Percentiles rank a stretch among this genome's conserved stretches.
These are phyloP conservation scores for Paracoccidioides brasiliensis DNA, from an alignment of 2,329 filamentous ascomycete species.

Conservation along the genomic window DNA sequence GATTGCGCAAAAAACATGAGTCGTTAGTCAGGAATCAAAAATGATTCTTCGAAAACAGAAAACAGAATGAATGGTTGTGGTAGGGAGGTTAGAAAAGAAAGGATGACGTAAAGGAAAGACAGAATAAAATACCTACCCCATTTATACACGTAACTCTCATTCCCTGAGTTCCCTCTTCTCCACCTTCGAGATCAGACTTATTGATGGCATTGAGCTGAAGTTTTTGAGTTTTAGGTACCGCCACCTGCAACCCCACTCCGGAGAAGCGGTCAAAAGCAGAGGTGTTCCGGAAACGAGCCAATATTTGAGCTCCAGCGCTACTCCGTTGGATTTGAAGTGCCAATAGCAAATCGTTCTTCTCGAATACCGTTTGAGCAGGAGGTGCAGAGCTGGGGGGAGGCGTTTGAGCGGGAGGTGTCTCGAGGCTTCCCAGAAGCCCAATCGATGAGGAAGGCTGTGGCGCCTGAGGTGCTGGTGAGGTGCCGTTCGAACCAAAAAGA, in stretches of 20 bases:
- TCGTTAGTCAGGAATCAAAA: neutral
- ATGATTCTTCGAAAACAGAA: neutral
- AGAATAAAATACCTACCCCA: constrained; percentile 55
- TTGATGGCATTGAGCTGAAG: constrained; percentile 85
- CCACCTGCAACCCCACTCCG: constrained; percentile 75
- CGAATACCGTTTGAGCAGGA: constrained; percentile 59
- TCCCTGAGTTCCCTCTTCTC: constrained; percentile 73
- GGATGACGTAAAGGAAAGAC: neutral
- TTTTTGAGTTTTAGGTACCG: constrained; percentile 92
- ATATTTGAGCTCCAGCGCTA: constrained; percentile 56
- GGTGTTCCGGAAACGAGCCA: constrained; percentile 70
- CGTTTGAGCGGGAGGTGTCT: constrained; percentile 38
- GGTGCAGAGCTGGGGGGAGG: constrained; percentile 33
- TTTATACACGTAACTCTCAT: constrained; percentile 79
- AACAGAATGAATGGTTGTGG: neutral
- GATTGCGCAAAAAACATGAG: neutral
- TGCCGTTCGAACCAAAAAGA: constrained; percentile 50
- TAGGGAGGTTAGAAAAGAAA: neutral
- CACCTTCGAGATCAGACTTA: constrained; percentile 58
- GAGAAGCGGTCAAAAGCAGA: constrained; percentile 53
- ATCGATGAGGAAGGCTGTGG: constrained; percentile 35
- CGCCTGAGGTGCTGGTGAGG: constrained; percentile 36
- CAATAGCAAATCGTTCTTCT: constrained; percentile 71
- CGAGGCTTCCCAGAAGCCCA: constrained; percentile 37
- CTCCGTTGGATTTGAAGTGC: constrained; percentile 76